phyloP scores from a whole-genome alignment of 2,329 filamentous ascomycete species.

The Cordyceps militaris region DNA sequence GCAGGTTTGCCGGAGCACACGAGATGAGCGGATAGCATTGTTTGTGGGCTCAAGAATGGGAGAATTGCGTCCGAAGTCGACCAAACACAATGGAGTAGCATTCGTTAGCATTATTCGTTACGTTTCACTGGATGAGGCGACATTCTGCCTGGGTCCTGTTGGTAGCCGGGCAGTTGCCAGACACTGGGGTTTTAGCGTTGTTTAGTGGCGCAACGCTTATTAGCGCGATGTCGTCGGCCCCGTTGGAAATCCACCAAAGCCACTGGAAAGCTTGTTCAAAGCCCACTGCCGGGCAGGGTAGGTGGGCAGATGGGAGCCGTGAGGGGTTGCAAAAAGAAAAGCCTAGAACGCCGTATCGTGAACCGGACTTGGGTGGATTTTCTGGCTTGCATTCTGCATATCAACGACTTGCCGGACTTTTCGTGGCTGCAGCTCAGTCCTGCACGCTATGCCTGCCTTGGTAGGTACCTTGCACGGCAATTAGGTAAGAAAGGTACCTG shows the following conservation, averaged over 20 bases:
- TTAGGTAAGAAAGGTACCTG: neutral
- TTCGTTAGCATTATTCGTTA: no score
- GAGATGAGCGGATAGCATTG: no score
- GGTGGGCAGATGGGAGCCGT: neutral
- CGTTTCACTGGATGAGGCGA: neutral
- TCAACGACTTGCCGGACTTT: neutral
- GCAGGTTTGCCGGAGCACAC: no score
- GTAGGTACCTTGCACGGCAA: neutral
- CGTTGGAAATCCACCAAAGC: neutral
- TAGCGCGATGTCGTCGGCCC: neutral
- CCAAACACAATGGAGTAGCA: no score
- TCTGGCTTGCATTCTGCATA: neutral
- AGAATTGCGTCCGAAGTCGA: no score
- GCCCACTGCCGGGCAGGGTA: neutral
- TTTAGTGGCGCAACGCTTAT: constrained; percentile 6
- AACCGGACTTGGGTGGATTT: neutral
- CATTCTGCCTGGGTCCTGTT: no score
- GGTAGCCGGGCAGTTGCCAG: no score
- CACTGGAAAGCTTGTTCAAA: neutral
- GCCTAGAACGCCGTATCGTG: neutral
- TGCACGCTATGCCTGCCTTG: neutral
- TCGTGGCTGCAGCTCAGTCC: neutral
- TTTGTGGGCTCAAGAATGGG: no score
- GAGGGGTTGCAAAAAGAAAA: neutral
- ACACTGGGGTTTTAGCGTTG: neutral